These are phyloP conservation scores for Parietichytrium sp. DNA, from an alignment of 108 stramenopile genomes.

Conservation along the genomic window DNA sequence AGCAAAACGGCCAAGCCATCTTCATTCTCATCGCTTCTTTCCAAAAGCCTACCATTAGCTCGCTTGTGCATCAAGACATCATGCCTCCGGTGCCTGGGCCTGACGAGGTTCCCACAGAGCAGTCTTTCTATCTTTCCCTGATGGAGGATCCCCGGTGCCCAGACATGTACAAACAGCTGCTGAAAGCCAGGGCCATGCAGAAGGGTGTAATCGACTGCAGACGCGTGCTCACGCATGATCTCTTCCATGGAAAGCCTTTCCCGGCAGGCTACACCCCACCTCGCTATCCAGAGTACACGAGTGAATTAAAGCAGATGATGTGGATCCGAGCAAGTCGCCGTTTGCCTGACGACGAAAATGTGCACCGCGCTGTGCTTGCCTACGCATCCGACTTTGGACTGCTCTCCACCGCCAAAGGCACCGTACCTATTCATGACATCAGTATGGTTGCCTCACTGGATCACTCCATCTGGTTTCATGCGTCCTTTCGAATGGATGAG, in stretches of 20 bases:
- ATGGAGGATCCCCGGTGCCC: conserved; percentile 18
- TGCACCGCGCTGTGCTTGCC: conserved; percentile 43
- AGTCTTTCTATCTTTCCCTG: not conserved
- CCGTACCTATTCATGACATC: not conserved
- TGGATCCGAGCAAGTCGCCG: conserved; percentile 40
- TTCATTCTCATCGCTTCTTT: conserved; percentile 2
- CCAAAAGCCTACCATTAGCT: not conserved
- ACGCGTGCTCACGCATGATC: not conserved
- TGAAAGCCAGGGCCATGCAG: not conserved
- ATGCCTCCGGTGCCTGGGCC: conserved; percentile 44
- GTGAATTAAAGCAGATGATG: conserved; percentile 26
- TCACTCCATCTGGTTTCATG: conserved; percentile 48
- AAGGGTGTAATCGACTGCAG: conserved; percentile 6
- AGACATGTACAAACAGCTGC: not conserved
- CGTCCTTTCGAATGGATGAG: conserved; percentile 40
- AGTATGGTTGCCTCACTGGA: conserved; percentile 43
- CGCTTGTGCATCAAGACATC: not conserved
- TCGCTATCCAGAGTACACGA: conserved; percentile 24
- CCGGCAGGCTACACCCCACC: not conserved
- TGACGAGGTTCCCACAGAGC: not conserved
- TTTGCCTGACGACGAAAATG: conserved; percentile 22
- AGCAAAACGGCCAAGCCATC: conserved; percentile 40
- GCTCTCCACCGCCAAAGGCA: not conserved
- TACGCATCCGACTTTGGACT: conserved; percentile 35
- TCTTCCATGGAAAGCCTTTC: not conserved